These are phyloP conservation scores for Thalassiosira mediterranea DNA, from an alignment of 352 stramenopile genomes.

Conservation along the genomic window DNA sequence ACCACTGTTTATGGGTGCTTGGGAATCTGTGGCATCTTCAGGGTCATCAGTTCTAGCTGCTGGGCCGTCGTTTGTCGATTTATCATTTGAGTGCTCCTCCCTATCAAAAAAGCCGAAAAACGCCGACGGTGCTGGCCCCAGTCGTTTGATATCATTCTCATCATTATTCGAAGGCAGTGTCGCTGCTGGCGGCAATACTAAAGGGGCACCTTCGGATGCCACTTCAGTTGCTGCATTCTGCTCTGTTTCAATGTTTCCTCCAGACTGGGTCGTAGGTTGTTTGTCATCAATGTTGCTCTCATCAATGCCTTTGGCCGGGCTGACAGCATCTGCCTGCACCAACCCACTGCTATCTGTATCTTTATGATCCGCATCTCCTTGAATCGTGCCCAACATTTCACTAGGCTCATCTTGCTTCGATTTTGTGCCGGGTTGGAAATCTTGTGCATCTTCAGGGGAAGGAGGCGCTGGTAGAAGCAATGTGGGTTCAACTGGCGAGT, in stretches of 20 bases:
- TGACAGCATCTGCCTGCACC: no score
- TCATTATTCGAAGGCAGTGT: background rate
- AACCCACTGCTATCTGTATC: no score
- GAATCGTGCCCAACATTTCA: no score
- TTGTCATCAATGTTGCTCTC: background rate
- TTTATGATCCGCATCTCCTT: no score
- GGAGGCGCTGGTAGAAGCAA: background rate
- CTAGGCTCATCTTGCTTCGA: no score
- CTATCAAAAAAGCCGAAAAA: slow-evolving; percentile 20
- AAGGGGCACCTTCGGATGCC: background rate
- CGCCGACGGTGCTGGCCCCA: background rate
- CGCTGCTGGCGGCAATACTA: slow-evolving; percentile 12
- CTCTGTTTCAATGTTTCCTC: background rate
- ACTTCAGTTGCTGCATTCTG: background rate
- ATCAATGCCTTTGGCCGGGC: no score
- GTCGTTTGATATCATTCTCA: no score
- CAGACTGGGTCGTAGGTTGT: background rate
- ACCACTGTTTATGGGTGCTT: background rate
- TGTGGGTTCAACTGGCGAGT: background rate
- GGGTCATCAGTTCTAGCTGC: background rate
- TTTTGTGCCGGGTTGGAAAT: no score
- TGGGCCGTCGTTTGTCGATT: background rate
- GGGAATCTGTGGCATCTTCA: slow-evolving; percentile 8
- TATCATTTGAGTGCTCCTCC: background rate
- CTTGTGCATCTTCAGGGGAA: background rate